phyloP scores from a whole-genome alignment of 2,329 filamentous ascomycete genomes.

The Talaromyces sp. region DNA sequence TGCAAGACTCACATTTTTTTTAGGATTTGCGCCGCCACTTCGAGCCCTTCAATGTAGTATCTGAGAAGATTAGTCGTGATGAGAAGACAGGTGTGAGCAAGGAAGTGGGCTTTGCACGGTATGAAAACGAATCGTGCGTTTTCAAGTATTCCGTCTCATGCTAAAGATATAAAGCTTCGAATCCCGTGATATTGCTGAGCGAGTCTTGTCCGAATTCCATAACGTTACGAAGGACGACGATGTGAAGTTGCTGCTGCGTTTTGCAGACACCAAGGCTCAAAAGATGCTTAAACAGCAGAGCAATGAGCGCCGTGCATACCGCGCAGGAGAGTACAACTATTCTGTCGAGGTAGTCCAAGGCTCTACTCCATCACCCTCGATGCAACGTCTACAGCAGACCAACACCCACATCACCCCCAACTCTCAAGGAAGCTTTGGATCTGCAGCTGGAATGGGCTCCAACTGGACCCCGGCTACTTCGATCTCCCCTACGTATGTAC shows the following conservation, averaged over 20 bases:
- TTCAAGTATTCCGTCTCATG: slow-evolving; percentile 9
- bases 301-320: slow-evolving; percentile 90
- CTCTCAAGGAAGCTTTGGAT: slow-evolving; percentile 47
- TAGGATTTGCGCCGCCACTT: slow-evolving; percentile 70
- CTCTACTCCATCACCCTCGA: slow-evolving; percentile 47
- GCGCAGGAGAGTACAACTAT: slow-evolving; percentile 88
- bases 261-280: slow-evolving; percentile 94
- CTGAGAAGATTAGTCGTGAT: slow-evolving; percentile 93
- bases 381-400: slow-evolving; percentile 45
- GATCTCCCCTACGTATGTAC: slow-evolving; percentile 49
- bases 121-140: slow-evolving; percentile 23
- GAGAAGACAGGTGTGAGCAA: slow-evolving; percentile 83
- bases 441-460: slow-evolving; percentile 44
- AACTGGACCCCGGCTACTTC: slow-evolving; percentile 53
- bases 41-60: slow-evolving; percentile 68
- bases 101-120: slow-evolving; percentile 97
- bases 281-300: slow-evolving; percentile 97
- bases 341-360: slow-evolving; percentile 51
- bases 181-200: slow-evolving; percentile 82
- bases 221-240: slow-evolving; percentile 77
- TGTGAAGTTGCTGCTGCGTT: slow-evolving; percentile 88
- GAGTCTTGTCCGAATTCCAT: slow-evolving; percentile 84
- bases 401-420: slow-evolving; percentile 45
- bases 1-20: slow-evolving; percentile 54
- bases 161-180: slow-evolving; percentile 69